Evolutionary conservation across 164 flowering plant genomes (phyloP), one percentile per base, ranked within the genome.

Genomic region (Platanus orientalis): DNA sequence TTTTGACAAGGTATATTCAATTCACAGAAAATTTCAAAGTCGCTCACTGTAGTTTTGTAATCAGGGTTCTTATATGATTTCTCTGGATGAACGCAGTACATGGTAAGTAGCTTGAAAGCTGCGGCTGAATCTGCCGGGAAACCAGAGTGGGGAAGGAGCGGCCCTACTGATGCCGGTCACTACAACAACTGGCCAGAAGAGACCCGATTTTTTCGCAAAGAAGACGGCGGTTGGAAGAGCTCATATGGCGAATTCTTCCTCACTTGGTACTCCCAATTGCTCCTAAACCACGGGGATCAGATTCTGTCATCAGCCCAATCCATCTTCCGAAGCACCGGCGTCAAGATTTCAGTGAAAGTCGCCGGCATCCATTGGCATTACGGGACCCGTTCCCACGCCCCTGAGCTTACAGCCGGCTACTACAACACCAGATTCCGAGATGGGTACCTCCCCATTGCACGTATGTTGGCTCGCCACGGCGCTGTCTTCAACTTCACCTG

Each of bases 301-400:
- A 85, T 93, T 2, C 63, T 93, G 3, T 69, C 83, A 6, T 70
- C 95, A 0, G 88, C 92, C 58, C 58, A 67, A 12, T 60, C 81
- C 7, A 59, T 81, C 66, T 90, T 87, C 69, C 56, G 74, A 26
- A 69, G 51, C 62, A 67, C 75, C 0, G 86, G 83, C 0, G 82
- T 79, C 27, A 90, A 89, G 75, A 84, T 90, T 62, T 90, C 98
- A 0, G 96, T 83, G 4, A 93, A 93, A 69, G 65, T 93, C n/a
- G 94, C 97, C 1, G 98, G 98, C 34, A 89, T 93, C 54, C 98
- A 93, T 67, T 93, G 98, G 98, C 98, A 93, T 66, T 89, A 93
- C 54, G 96, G 96, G 3, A 76, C 89, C 11, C 77, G 95, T 6
- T 90, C 98, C 14, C 98, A 93, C 60, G 96, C 98, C 21, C 91